phyloP scores from a whole-genome alignment of 352 stramenopile species.

The Phytopythium mirpurense region DNA sequence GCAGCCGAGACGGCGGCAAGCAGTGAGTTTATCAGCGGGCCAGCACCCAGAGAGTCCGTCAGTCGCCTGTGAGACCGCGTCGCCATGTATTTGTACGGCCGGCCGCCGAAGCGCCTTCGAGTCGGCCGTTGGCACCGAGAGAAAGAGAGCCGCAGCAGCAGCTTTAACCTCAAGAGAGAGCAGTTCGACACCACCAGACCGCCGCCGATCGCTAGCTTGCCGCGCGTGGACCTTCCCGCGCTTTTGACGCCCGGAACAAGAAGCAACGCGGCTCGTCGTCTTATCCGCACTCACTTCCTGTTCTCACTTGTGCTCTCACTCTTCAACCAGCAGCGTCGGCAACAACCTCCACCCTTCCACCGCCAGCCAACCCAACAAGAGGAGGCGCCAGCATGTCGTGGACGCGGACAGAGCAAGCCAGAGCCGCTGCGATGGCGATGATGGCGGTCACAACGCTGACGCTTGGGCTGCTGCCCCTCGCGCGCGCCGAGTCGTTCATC shows the following conservation, averaged over 20 bases:
- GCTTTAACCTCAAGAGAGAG: neutral
- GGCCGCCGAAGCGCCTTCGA: neutral
- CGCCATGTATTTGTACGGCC: constrained; percentile 2
- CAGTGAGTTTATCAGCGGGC: neutral
- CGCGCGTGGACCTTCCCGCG: neutral
- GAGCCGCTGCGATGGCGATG: no score
- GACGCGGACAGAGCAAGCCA: no score
- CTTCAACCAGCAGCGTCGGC: neutral
- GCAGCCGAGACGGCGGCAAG: constrained; percentile 6
- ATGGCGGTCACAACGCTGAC: constrained; percentile 5
- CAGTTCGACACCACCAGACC: neutral
- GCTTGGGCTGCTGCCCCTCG: neutral
- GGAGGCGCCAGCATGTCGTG: no score
- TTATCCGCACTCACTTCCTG: neutral
- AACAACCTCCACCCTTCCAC: no score
- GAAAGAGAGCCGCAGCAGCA: neutral
- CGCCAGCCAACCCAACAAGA: no score
- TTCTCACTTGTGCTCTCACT: neutral
- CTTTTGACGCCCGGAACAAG: neutral
- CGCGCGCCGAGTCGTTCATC: constrained; percentile 13
- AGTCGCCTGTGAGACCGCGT: neutral
- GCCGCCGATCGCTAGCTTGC: neutral
- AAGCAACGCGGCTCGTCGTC: neutral
- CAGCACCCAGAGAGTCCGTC: neutral
- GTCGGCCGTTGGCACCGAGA: neutral